A percentile compares a stretch with the other conserved stretches of the same genome.
Conservation (phyloP, 352 stramenopile species). For the Phytophthora crassamura region DNA sequence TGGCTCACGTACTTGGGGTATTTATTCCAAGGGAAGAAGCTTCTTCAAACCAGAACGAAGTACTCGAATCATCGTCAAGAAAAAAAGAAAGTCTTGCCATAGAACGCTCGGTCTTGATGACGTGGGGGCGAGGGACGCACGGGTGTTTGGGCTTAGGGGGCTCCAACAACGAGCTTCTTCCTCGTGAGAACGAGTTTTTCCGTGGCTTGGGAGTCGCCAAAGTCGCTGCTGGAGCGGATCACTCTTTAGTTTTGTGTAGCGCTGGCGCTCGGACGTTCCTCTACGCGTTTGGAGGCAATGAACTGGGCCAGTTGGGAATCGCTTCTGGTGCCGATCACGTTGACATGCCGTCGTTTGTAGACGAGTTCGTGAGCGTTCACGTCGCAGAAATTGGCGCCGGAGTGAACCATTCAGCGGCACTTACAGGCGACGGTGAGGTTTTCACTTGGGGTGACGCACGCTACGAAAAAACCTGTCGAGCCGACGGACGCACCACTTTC, state of each 20-base stretch:
- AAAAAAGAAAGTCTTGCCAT: constrained; percentile 5
- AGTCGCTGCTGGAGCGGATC: constrained; percentile 62
- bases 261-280: constrained; percentile 50
- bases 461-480: constrained; percentile 53
- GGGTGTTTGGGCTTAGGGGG: constrained; percentile 73
- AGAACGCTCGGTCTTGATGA: constrained; percentile 52
- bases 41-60: neutral
- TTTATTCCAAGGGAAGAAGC: constrained; percentile 25
- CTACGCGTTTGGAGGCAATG: constrained; percentile 79
- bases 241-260: constrained; percentile 69
- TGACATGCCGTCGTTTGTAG: constrained; percentile 66
- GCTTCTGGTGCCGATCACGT: constrained; percentile 37
- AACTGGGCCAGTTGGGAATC: constrained; percentile 68
- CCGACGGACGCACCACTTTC: constrained; percentile 56
- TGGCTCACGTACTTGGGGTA: constrained; percentile 60
- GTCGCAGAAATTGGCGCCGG: constrained; percentile 62
- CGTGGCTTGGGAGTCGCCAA: constrained; percentile 52
- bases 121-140: constrained; percentile 49
- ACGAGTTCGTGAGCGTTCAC: constrained; percentile 54
- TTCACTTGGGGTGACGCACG: constrained; percentile 73
- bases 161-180: constrained; percentile 24
- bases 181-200: constrained; percentile 67
- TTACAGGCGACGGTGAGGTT: constrained; percentile 67
- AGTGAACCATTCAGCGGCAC: constrained; percentile 55
- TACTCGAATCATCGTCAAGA: neutral